A percentile compares a stretch with the other conserved stretches of the same genome.
Evolutionary conservation across 345 rosid genomes (phyloP).

Genomic region (Sonneratia alba): DNA sequence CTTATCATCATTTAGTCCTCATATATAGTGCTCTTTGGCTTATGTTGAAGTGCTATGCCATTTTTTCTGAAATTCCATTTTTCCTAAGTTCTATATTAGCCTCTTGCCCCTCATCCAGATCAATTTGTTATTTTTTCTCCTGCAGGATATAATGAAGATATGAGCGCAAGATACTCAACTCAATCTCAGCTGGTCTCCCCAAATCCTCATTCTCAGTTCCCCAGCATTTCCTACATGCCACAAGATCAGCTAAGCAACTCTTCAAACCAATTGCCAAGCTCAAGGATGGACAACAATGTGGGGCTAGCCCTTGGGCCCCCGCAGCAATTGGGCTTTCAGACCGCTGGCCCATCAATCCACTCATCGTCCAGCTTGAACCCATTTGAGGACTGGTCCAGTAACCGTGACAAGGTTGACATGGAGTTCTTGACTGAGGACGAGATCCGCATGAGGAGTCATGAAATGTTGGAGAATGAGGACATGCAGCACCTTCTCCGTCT

Average conservation of each 20-base stretch:
- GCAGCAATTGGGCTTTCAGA: slow-evolving; percentile 44
- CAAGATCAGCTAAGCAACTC: slow-evolving; percentile 37
- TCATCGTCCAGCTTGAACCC: slow-evolving; percentile 37
- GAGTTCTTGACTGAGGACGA: slow-evolving; percentile 85
- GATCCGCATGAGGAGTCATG: slow-evolving; percentile 73
- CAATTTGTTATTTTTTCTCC: slow-evolving; percentile 6
- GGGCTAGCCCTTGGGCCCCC: slow-evolving; percentile 77
- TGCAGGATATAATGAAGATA: slow-evolving; percentile 49
- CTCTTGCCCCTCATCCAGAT: not conserved
- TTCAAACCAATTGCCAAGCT: slow-evolving; percentile 38
- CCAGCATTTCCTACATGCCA: slow-evolving; percentile 26
- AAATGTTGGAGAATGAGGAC: slow-evolving; percentile 95
- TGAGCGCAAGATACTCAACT: slow-evolving; percentile 35
- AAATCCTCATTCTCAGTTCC: slow-evolving; percentile 40
- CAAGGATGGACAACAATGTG: slow-evolving; percentile 34
- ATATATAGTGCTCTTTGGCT: too few relatives aligned
- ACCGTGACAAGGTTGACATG: slow-evolving; percentile 58
- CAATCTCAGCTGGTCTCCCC: slow-evolving; percentile 47
- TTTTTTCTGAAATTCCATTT: too few relatives aligned
- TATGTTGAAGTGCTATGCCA: too few relatives aligned
- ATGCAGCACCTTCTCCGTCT: slow-evolving; percentile 84
- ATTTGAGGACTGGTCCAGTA: slow-evolving; percentile 75
- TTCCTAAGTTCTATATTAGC: too few relatives aligned
- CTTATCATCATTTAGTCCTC: too few relatives aligned
- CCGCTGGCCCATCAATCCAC: slow-evolving; percentile 30